Percentiles rank a stretch among this genome's conserved stretches.
Conservation (phyloP, 768 basidiomycete genomes). For the Suillus subalutaceus region DNA sequence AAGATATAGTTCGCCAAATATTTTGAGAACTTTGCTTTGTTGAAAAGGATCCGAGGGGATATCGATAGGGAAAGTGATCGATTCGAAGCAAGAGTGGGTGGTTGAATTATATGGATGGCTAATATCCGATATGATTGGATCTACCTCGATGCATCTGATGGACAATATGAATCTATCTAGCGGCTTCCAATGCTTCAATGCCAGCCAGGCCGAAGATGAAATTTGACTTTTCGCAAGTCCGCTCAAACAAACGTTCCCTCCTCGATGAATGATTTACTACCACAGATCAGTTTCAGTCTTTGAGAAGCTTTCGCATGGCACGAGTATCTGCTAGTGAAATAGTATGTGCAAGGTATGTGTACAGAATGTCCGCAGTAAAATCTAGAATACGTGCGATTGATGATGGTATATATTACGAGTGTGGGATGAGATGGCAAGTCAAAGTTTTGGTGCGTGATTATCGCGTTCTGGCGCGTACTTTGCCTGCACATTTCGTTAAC, state of each 20-base stretch:
- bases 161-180: background rate
- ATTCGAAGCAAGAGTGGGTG: background rate
- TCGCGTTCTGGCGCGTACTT: constrained; percentile 55
- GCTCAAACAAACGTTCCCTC: too few relatives aligned
- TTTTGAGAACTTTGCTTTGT: background rate
- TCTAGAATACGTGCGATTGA: constrained; percentile 16
- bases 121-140: background rate
- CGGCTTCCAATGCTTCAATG: too few relatives aligned
- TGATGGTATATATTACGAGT: constrained; percentile 10
- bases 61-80: background rate
- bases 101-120: background rate
- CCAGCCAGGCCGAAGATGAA: too few relatives aligned
- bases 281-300: too few relatives aligned
- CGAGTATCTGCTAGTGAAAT: too few relatives aligned
- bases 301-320: too few relatives aligned
- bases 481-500: constrained; percentile 41
- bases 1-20: background rate
- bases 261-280: too few relatives aligned
- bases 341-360: background rate
- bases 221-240: too few relatives aligned
- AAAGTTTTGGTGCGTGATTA: constrained; percentile 23
- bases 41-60: background rate
- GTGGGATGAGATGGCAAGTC: constrained; percentile 10
- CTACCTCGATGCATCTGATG: background rate
- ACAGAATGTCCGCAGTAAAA: constrained; percentile 12